These are phyloP conservation scores for Rhodamnia argentea DNA, from an alignment of 345 rosid genomes.

Conservation along the genomic window DNA sequence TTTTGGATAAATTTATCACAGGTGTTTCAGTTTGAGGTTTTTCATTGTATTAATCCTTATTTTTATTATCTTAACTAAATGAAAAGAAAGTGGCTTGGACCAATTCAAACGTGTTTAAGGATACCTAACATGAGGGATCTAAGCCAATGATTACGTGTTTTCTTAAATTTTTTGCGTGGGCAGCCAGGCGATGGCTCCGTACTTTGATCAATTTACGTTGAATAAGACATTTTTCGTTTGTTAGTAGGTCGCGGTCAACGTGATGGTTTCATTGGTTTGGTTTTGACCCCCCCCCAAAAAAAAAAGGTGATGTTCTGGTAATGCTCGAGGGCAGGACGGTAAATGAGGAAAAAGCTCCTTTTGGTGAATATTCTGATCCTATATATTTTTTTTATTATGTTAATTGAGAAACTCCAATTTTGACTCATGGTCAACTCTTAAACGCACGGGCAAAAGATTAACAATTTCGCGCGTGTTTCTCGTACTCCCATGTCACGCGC, in stretches of 20 bases:
- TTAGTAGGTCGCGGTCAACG: not conserved
- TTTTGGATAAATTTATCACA: no score
- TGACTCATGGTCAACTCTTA: not conserved
- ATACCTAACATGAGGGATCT: not conserved
- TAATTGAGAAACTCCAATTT: not conserved
- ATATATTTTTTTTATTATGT: not conserved
- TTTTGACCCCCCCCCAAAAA: no score
- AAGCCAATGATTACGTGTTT: not conserved
- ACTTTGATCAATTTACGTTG: not conserved
- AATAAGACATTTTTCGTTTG: not conserved
- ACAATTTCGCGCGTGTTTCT: not conserved
- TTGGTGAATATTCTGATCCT: not conserved
- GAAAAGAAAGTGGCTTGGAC: not conserved
- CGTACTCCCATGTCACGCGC: not conserved
- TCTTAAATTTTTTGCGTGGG: not conserved
- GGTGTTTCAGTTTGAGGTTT: no score
- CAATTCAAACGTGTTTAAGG: not conserved
- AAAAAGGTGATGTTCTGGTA: not conserved
- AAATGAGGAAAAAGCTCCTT: not conserved
- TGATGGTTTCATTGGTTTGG: not conserved
- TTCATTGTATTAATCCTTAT: no score
- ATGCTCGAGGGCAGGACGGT: not conserved
- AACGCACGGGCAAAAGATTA: not conserved
- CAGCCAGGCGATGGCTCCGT: not conserved
- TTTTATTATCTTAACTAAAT: not conserved